A percentile compares a stretch with the other conserved stretches of the same genome.
These are phyloP conservation scores for Niveomyces coronatus DNA, from an alignment of 2,329 filamentous ascomycete genomes.

Conservation along the genomic window DNA sequence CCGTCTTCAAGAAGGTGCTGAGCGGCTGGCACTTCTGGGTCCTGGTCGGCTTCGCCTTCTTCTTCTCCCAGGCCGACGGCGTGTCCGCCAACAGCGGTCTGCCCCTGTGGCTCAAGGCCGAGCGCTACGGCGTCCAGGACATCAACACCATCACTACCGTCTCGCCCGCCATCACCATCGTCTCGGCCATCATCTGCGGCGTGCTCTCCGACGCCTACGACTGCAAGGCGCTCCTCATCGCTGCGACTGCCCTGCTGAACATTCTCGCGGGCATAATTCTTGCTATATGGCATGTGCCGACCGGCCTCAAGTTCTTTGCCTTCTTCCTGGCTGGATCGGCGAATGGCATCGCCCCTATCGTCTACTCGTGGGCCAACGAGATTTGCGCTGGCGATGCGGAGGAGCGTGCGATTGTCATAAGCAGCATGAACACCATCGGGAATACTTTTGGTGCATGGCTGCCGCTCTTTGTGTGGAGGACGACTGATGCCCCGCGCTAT, in stretches of 20 bases:
- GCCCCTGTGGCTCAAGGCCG: conserved; percentile 23
- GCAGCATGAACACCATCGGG: conserved; percentile 34
- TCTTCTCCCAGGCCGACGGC: conserved; percentile 23
- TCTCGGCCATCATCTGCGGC: conserved; percentile 42
- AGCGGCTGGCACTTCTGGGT: conserved; percentile 21
- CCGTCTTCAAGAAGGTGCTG: conserved; percentile 17
- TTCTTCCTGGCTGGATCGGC: conserved; percentile 25
- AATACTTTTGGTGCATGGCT: conserved; percentile 34
- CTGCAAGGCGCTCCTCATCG: conserved; percentile 24
- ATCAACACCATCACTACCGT: conserved; percentile 42
- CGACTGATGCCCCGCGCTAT: conserved; percentile 26
- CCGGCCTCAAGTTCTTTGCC: conserved; percentile 23
- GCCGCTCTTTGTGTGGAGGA: conserved; percentile 26
- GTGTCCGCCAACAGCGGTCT: conserved; percentile 26
- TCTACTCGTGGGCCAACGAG: conserved; percentile 38
- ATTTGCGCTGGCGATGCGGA: conserved; percentile 34
- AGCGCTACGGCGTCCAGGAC: conserved; percentile 22
- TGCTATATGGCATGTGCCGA: conserved; percentile 25
- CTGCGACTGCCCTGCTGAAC: conserved; percentile 13
- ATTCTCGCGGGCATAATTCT: conserved; percentile 20
- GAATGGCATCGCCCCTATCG: conserved; percentile 17
- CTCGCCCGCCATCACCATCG: conserved; percentile 25
- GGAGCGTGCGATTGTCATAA: conserved; percentile 36
- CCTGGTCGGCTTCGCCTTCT: conserved; percentile 16
- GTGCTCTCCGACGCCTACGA: conserved; percentile 45